Conservation (phyloP, 1,284 basidiomycete species). For the Pseudozyma pruni region DNA sequence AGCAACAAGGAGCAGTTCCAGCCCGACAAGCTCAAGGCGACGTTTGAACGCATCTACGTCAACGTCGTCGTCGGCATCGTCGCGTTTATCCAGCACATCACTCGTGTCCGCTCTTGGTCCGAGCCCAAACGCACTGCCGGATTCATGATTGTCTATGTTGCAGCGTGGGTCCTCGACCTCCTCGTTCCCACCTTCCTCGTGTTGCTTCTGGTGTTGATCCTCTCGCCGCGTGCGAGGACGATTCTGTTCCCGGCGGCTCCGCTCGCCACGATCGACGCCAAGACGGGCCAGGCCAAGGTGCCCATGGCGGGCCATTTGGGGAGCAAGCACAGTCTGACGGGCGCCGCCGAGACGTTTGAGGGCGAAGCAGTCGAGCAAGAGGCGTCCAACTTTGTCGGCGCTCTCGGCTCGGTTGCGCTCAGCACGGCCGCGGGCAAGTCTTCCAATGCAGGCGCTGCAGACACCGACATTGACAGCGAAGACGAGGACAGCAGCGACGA, state of each 20-base stretch:
- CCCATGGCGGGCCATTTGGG: constrained; percentile 64
- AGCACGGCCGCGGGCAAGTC: constrained; percentile 69
- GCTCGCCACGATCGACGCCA: constrained; percentile 67
- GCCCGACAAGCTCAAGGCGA: constrained; percentile 71
- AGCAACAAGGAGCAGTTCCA: constrained; percentile 71
- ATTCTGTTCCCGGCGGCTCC: constrained; percentile 73
- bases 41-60: constrained; percentile 72
- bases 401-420: constrained; percentile 68
- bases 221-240: constrained; percentile 70
- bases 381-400: constrained; percentile 70
- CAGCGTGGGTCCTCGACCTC: constrained; percentile 36
- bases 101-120: constrained; percentile 72
- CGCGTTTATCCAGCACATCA: constrained; percentile 71
- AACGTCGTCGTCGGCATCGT: constrained; percentile 71
- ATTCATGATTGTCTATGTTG: constrained; percentile 65
- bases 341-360: constrained; percentile 68
- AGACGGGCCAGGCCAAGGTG: constrained; percentile 59
- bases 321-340: constrained; percentile 51
- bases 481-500: constrained; percentile 21
- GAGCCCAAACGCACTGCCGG: constrained; percentile 70
- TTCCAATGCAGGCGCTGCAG: constrained; percentile 28
- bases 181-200: constrained; percentile 61
- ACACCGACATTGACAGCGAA: constrained; percentile 15
- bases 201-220: constrained; percentile 69
- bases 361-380: constrained; percentile 71